Conservation (phyloP, 2,329 filamentous ascomycete genomes). For the Truncatella angustata region DNA sequence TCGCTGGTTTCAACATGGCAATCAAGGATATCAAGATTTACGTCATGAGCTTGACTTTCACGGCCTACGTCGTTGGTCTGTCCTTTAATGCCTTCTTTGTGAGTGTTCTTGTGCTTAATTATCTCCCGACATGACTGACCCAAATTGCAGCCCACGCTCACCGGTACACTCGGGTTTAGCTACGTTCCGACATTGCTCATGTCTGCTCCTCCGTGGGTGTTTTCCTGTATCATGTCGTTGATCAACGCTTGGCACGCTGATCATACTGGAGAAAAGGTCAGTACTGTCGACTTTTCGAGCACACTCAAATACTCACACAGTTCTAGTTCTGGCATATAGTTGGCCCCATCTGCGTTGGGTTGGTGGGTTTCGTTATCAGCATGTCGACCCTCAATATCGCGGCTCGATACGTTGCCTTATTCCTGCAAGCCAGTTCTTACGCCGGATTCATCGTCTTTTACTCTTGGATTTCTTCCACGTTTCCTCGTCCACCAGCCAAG, state of each 20-base stretch:
- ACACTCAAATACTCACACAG: not conserved
- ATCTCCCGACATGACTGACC: not conserved
- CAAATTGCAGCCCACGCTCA: slow-evolving; percentile 42
- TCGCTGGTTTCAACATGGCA: slow-evolving; percentile 56
- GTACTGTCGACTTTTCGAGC: slow-evolving; percentile 11
- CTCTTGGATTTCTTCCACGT: slow-evolving; percentile 56
- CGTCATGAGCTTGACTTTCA: slow-evolving; percentile 61
- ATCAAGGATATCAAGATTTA: slow-evolving; percentile 62
- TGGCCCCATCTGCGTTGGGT: slow-evolving; percentile 50
- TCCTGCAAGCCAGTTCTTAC: slow-evolving; percentile 57
- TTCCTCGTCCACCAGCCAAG: slow-evolving; percentile 59
- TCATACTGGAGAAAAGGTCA: slow-evolving; percentile 49
- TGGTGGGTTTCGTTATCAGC: slow-evolving; percentile 57
- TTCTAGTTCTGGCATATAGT: slow-evolving; percentile 56
- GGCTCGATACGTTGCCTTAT: slow-evolving; percentile 59
- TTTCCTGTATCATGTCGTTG: slow-evolving; percentile 56
- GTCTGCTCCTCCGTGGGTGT: slow-evolving; percentile 58
- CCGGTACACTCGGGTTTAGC: slow-evolving; percentile 49
- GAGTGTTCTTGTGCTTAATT: slow-evolving; percentile 16
- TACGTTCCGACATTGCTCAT: slow-evolving; percentile 54
- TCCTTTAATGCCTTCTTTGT: slow-evolving; percentile 60
- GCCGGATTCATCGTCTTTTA: slow-evolving; percentile 58
- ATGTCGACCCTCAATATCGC: slow-evolving; percentile 56
- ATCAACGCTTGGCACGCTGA: slow-evolving; percentile 56
- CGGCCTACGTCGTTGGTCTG: slow-evolving; percentile 57